Base-by-base conservation (phyloP, 2,329 filamentous ascomycete species). In the Thermothelomyces thermophilus region DNA sequence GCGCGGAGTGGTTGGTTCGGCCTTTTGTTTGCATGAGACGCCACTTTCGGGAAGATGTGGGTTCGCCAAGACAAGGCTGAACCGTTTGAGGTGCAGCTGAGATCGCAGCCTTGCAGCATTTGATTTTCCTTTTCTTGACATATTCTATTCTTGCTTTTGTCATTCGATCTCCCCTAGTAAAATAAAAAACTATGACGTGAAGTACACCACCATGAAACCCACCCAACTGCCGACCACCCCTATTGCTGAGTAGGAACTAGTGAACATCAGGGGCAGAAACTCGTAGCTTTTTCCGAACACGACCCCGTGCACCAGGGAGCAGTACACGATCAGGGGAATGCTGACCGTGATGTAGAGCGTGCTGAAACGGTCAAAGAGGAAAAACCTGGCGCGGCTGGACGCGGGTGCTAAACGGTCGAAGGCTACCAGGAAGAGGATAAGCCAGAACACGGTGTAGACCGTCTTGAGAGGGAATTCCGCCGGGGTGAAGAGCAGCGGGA, bases 171-270 rank as follows among this genome's bases (percentile, higher is more conserved):
- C n/a, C n/a, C n/a, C n/a, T n/a, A n/a, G n/a, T n/a, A n/a, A n/a
- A n/a, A n/a, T n/a, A n/a, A n/a, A n/a, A n/a, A n/a, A n/a, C 55
- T 67, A 79, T 30, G 75, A 76, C 6, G 76, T 74, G 62, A 96
- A 90, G 69, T 91, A 97, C 44, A 97, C 90, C 28, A 95, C 87
- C 72, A 90, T 81, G 66, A 95, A 96, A 9, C 93, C 90, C 35
- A 96, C 62, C 91, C 91, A 97, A 69, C 93, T 97, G 3, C 89
- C 90, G 16, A 96, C 82, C 0, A 97, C 90, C n/a, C 93, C 93
- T 51, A 97, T 74, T 4, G 93, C 93, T 30, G 86, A 88, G 68
- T 97, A 98, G 11, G 87, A 86, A 72, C 91, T 97, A 59, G 84
- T 96, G 64, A 97, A 93, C 91, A 98, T 97, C 60, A 97, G 72